Conservation (phyloP, 83 land plant species). For the Larix sibirica region DNA sequence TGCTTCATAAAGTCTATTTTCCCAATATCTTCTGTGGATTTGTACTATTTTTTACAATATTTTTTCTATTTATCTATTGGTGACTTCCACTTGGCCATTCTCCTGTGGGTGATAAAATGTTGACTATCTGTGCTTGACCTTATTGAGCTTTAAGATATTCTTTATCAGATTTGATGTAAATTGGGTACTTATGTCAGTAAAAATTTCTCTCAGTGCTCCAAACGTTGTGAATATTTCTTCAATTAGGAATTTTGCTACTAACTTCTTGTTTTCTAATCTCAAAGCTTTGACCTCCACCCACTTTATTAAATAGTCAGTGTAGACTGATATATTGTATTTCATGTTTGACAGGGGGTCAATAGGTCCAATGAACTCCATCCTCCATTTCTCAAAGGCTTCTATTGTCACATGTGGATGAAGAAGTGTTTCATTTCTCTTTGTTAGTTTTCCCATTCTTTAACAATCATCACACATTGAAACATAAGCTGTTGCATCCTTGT, state of each 20-base stretch:
- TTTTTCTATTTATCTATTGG: not conserved
- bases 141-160: not conserved
- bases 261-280: too few relatives aligned
- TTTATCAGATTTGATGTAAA: not conserved
- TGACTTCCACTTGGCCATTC: not conserved
- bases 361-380: too few relatives aligned
- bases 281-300: too few relatives aligned
- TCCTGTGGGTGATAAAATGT: not conserved
- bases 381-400: not conserved
- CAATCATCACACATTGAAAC: not conserved
- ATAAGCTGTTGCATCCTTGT: not conserved
- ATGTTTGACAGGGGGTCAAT: too few relatives aligned
- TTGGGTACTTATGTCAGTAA: not conserved
- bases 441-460: not conserved
- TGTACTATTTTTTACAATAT: not conserved
- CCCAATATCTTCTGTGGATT: not conserved
- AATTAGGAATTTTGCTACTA: too few relatives aligned
- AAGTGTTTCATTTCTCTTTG: not conserved
- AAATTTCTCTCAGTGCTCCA: not conserved
- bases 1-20: not conserved
- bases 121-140: not conserved
- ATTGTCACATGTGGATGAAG: not conserved
- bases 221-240: not conserved
- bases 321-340: too few relatives aligned
- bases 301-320: too few relatives aligned